These are phyloP conservation scores for Tricholoma hemisulphureum DNA, from an alignment of 768 basidiomycete species.

Conservation along the genomic window DNA sequence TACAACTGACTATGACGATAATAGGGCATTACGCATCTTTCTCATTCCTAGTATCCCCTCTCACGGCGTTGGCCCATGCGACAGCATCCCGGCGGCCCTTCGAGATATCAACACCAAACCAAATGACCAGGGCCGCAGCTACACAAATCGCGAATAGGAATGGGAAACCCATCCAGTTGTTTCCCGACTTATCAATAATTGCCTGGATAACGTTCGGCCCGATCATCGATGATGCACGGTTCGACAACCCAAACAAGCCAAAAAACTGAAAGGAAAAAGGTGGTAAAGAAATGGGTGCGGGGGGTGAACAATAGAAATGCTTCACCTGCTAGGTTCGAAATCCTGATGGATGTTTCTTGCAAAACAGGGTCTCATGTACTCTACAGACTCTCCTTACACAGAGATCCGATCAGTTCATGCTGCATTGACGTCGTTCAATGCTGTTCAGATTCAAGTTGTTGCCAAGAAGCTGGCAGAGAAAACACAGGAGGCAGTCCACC, in stretches of 20 bases:
- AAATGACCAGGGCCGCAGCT: conserved; percentile 68
- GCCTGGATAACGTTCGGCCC: conserved; percentile 85
- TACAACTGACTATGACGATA: too few relatives aligned
- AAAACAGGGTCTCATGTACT: conserved; percentile 10
- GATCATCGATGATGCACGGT: conserved; percentile 83
- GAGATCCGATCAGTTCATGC: conserved; percentile 21
- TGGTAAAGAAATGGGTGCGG: neutral
- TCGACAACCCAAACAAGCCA: conserved; percentile 81
- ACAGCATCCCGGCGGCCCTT: conserved; percentile 64
- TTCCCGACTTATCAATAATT: conserved; percentile 68
- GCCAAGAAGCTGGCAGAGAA: conserved; percentile 16
- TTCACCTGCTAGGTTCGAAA: neutral
- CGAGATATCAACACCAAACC: conserved; percentile 67
- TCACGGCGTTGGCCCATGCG: conserved; percentile 45
- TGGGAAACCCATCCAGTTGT: conserved; percentile 83
- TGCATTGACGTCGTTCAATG: conserved; percentile 28
- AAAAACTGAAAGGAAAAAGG: conserved; percentile 57
- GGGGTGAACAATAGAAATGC: too few relatives aligned
- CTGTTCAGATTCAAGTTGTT: conserved; percentile 23
- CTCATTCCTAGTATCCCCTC: neutral
- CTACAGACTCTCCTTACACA: conserved; percentile 9
- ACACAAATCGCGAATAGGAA: conserved; percentile 76
- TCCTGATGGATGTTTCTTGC: neutral
- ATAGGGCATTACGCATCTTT: too few relatives aligned
- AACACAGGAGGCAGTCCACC: conserved; percentile 13